Base-by-base conservation (phyloP, 495 filamentous ascomycete species). In the Cetradonia linearis region DNA sequence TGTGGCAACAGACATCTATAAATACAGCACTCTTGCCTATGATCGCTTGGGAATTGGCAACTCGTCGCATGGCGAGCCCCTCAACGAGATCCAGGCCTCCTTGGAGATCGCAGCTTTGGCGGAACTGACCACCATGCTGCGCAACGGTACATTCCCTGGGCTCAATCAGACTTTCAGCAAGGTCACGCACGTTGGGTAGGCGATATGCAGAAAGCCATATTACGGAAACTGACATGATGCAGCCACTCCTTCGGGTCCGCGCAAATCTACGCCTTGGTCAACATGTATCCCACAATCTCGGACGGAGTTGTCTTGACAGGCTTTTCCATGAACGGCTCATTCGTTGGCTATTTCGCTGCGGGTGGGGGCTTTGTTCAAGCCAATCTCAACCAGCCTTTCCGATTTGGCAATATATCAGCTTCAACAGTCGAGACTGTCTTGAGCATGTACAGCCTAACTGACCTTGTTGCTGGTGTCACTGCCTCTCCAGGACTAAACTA, bases 241-340 rank as follows among this genome's bases (percentile, higher is more conserved):
- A 65, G 83, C 30, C 66, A 77, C 47, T 76, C 76, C 5, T 78
- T 77, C 64, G 76, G 76, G 14, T 77, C 76, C 11, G 60, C 63
- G 13, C 69, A 69, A 61, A 72, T 71, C 16, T 75, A 75, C 55
- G 65, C 67, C 38, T 67, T 85, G 25, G 71, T 73, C 7, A 70
- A 73, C 9, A 67, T 68, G 55, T 73, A 82, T 61, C 82, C 82
- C 2, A 65, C 69, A 47, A 69, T 77, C 61, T 78, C 77, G 1
- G 80, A 85, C 65, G 82, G 74, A 7, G 68, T 84, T 28, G 68
- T 83, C 38, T 72, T 86, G 28, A 83, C 80, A 5, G 83, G 83
- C 10, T 86, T 76, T 66, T 73, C 75, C 18, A 67, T 69, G 46
- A 76, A 75, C 56, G 34, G 58, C 4, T 63, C 60, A 18, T 79